These are phyloP conservation scores for Xylariaceae sp. DNA, from an alignment of 2,329 filamentous ascomycete species.

Conservation along the genomic window DNA sequence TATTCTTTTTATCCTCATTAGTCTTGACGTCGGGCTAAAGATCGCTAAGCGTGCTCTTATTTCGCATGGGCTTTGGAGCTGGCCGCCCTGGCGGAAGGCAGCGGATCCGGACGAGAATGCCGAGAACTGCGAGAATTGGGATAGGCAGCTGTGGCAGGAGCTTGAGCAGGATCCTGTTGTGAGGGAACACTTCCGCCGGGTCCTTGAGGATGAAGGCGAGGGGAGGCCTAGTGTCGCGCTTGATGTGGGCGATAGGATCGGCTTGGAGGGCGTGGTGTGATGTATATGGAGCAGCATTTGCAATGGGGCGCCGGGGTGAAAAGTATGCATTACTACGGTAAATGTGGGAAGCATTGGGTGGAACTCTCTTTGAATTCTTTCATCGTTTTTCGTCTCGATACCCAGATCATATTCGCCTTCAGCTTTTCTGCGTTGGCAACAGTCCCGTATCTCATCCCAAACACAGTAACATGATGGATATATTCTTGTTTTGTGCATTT, in stretches of 20 bases:
- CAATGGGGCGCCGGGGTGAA: conserved; percentile 9
- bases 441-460: background rate
- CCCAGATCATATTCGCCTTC: background rate
- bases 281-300: background rate
- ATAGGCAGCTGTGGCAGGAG: conserved; percentile 53
- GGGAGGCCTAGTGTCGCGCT: conserved; percentile 8
- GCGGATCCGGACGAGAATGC: conserved; percentile 19
- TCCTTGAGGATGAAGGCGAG: conserved; percentile 7
- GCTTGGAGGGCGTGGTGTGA: conserved; percentile 6
- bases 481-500: no score
- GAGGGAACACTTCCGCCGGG: conserved; percentile 36
- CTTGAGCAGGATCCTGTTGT: conserved; percentile 48
- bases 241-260: conserved; percentile 17
- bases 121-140: conserved; percentile 43
- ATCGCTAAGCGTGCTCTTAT: conserved; percentile 42
- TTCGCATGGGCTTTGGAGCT: conserved; percentile 42
- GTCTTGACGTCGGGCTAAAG: conserved; percentile 60
- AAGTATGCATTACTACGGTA: background rate
- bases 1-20: conserved; percentile 52
- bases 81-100: conserved; percentile 38
- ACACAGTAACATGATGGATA: background rate
- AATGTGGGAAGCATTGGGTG: background rate
- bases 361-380: background rate
- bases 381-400: background rate
- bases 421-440: background rate